Evolutionary conservation across 108 stramenopile genomes (phyloP).

Genomic region (Schizochytrium sp.): DNA sequence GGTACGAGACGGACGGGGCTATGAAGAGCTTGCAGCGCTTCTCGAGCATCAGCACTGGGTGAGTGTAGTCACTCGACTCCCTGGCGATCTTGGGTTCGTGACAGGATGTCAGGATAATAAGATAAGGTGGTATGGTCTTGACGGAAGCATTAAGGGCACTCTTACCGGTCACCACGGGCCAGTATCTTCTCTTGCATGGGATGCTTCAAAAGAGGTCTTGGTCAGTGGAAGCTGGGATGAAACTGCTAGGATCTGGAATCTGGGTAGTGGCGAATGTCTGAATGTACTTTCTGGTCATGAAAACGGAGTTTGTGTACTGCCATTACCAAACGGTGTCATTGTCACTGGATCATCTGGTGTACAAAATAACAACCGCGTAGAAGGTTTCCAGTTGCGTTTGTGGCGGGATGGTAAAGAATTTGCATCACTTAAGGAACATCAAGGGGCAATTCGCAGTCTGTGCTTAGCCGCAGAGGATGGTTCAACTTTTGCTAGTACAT

Average conservation of each 20-base stretch:
- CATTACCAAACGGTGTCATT: background rate
- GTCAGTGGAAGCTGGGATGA: conserved; percentile 54
- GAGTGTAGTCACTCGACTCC: background rate
- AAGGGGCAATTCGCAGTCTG: conserved; percentile 32
- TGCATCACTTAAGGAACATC: conserved; percentile 9
- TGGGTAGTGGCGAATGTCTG: background rate
- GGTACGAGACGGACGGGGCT: background rate
- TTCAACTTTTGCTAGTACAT: conserved; percentile 54
- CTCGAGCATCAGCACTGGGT: conserved; percentile 60
- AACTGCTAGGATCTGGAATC: conserved; percentile 19
- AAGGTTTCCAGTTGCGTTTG: conserved; percentile 53
- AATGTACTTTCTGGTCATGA: conserved; percentile 16
- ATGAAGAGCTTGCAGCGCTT: conserved; percentile 3
- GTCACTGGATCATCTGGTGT: conserved; percentile 33
- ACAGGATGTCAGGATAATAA: conserved; percentile 50
- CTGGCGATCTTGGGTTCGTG: conserved; percentile 28
- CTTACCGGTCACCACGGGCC: conserved; percentile 45
- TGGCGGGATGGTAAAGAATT: conserved; percentile 31
- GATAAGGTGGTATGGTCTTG: conserved; percentile 42
- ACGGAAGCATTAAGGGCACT: conserved; percentile 40
- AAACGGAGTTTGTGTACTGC: conserved; percentile 53
- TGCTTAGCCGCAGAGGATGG: conserved; percentile 52
- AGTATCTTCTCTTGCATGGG: conserved; percentile 38
- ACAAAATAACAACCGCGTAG: conserved; percentile 31
- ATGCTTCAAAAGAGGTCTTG: background rate